Base-by-base conservation (phyloP, 768 basidiomycete species). In the Pleurotus ostreatus region DNA sequence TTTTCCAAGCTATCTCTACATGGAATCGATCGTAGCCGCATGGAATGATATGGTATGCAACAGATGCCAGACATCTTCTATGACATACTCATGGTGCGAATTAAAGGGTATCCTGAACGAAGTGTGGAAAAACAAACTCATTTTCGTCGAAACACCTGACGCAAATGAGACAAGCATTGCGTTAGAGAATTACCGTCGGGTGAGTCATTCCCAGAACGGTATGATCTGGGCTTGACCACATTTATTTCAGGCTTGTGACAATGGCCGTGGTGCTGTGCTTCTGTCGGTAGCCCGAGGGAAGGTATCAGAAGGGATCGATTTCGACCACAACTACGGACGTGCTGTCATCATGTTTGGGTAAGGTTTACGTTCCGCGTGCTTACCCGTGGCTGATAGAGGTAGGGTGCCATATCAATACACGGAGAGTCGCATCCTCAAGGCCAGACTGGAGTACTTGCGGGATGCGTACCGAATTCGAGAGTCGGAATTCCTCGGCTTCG, bases 331-430 rank as follows among this genome's bases (percentile, higher is more conserved):
- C 69, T 99, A 98, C 67, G 97, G 97, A 1, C 83, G 97, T 49
- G 97, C 97, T 62, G 94, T 98, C 68, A 94, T 99, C 69, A 98
- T 99, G 97, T 98, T 99, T 75, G 97, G 97, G 92, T 94, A 68
- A 69, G 70, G 60, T 56, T 26, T 1, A n/a, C 25, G 34, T 38
- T 11, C 13, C 38, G 20, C 11, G 37, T 22, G 37, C 23, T 34
- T 49, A n/a, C 22, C 16, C n/a, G n/a, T 49, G 25, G 26, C 48
- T 47, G 47, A 59, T 44, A 38, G 16, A 8, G 51, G 18, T 65
- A 94, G 93, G 22, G 90, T 96, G 9, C 94, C 94, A 13, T 97
- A 96, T 63, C 94, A 99, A 69, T 99, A 99, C 66, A 99, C 97
- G 16, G 97, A 99, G 71, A 94, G 92, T 63, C 86, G 97, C 46